Conservation (phyloP, 1,284 basidiomycete genomes). For the Sanguinoderma infundibulare region DNA sequence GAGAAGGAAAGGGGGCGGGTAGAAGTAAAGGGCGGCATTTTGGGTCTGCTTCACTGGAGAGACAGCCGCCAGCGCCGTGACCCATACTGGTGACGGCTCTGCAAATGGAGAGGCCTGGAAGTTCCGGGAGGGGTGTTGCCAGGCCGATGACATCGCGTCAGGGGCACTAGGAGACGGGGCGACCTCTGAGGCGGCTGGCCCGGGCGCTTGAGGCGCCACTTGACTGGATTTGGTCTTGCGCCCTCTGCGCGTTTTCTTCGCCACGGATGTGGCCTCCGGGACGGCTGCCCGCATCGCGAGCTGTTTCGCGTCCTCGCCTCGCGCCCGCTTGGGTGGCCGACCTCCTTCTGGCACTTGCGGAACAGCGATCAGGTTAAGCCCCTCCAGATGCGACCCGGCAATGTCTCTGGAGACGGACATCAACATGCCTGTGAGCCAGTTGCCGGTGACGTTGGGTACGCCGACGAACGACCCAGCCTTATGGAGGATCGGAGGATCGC, state of each 20-base stretch:
- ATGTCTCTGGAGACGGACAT: not conserved
- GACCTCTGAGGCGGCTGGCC: not conserved
- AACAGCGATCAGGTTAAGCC: not conserved
- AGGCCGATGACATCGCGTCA: not conserved
- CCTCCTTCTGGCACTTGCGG: not conserved
- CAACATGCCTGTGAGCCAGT: not conserved
- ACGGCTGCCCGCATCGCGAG: not conserved
- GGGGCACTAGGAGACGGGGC: not conserved
- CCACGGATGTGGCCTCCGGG: not conserved
- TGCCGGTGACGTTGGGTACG: not conserved
- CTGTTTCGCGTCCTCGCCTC: not conserved
- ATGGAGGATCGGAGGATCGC: not conserved
- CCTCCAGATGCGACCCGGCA: not conserved
- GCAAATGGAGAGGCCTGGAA: not conserved
- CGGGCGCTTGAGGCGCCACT: not conserved
- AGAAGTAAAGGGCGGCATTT: slow-evolving; percentile 4
- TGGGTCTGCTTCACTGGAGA: not conserved
- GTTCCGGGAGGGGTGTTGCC: not conserved
- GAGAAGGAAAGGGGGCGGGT: slow-evolving; percentile 5
- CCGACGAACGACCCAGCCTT: not conserved
- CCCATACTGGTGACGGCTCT: not conserved
- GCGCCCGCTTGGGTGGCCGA: not conserved
- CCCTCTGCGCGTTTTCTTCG: not conserved
- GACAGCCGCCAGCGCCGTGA: not conserved
- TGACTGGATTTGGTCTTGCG: not conserved